Percentiles rank a stretch among this genome's conserved stretches.
Evolutionary conservation across 2,329 filamentous ascomycete genomes (phyloP).

Genomic region (Alternaria sp.): DNA sequence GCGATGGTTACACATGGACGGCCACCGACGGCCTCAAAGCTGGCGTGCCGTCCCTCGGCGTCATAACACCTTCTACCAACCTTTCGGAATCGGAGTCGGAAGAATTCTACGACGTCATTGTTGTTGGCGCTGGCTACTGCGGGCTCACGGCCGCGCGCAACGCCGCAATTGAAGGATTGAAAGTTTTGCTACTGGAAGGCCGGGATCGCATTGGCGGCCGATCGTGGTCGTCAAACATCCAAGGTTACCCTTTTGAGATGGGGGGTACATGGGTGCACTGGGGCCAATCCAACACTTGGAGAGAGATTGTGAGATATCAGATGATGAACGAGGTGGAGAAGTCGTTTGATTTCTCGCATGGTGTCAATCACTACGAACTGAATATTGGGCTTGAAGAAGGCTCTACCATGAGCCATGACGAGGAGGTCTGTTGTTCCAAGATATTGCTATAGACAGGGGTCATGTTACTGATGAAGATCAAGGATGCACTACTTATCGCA

Average conservation of each 20-base stretch:
- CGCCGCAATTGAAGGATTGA: slow-evolving; percentile 25
- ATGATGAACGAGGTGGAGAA: slow-evolving; percentile 45
- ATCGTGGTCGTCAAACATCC: slow-evolving; percentile 52
- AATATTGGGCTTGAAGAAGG: slow-evolving; percentile 39
- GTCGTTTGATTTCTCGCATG: slow-evolving; percentile 53
- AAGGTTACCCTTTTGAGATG: slow-evolving; percentile 50
- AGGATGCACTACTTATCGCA: slow-evolving; percentile 23
- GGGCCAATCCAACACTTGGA: slow-evolving; percentile 29
- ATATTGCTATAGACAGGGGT: too few relatives aligned
- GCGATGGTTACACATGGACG: slow-evolving; percentile 36
- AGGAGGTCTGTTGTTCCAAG: slow-evolving; percentile 39
- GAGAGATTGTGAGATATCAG: slow-evolving; percentile 58
- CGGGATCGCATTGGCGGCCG: slow-evolving; percentile 55
- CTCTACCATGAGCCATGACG: slow-evolving; percentile 53
- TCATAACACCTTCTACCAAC: slow-evolving; percentile 26
- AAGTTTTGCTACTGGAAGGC: slow-evolving; percentile 50
- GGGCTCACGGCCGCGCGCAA: slow-evolving; percentile 38
- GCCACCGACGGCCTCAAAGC: slow-evolving; percentile 21
- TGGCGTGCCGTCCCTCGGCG: slow-evolving; percentile 30
- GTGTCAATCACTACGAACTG: slow-evolving; percentile 55
- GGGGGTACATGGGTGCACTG: slow-evolving; percentile 54
- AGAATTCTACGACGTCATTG: slow-evolving; percentile 29
- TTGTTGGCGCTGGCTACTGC: slow-evolving; percentile 37
- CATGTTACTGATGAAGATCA: slow-evolving; percentile 25
- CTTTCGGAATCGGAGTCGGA: slow-evolving; percentile 19